Evolutionary conservation across 352 stramenopile genomes (phyloP), one percentile per base, ranked within the genome.

Genomic region (Globisporangium abappressorium): DNA sequence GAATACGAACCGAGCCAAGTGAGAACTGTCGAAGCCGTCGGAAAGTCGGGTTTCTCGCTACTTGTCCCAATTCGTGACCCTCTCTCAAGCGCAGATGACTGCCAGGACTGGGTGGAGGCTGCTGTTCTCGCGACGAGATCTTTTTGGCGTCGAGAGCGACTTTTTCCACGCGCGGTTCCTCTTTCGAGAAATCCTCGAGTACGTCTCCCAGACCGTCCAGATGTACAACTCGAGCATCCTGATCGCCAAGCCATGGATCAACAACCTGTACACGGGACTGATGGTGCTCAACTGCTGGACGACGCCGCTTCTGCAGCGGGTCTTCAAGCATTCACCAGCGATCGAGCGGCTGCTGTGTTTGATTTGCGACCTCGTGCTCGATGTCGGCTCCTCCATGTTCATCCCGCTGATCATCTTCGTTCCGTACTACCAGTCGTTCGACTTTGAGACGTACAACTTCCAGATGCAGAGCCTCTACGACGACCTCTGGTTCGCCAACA

Each of bases 171-270:
- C 65, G 4, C 55, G 72, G 0, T 82, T 87, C 20, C 61, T 75
- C 0, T 4, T 70, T 2, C 76, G 74, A 0, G 82, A 88, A 34
- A 57, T 79, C 2, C 14, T 88, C 1, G 78, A 88, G 59, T 74
- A 86, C 54, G 66, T 66, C 9, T 81, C 72, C 5, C 81, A 87
- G 46, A 66, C 77, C 1, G 53, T 72, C 3, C 80, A 85, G 43
- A 71, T 77, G 7, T 87, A 87, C 61, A 64, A 70, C 2, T 80
- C 75, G 26, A 87, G 81, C 49, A 68, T 71, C 3, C 57, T 79
- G 1, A 76, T 90, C 30, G 66, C 79, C 0, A 78, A 76, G 24
- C 49, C 71, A 3, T 86, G 77, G 78, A 81, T 87, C 65, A 90
- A 87, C 61, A 73, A 78, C 55, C 14, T 74, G 3, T 83, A 77